These are phyloP conservation scores for Phytophthora colocasiae DNA, from an alignment of 352 stramenopile species.

Conservation along the genomic window DNA sequence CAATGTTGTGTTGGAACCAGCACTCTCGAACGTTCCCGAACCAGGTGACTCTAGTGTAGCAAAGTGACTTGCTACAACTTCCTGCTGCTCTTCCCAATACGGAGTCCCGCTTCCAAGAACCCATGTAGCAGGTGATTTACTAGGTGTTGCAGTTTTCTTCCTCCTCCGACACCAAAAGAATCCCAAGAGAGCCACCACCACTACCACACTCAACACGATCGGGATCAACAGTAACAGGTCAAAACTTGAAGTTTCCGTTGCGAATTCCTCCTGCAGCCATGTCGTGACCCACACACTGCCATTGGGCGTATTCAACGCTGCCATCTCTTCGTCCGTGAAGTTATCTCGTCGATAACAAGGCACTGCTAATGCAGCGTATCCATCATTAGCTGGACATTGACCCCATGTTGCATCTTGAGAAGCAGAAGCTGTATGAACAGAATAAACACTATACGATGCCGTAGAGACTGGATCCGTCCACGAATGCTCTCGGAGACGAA, in stretches of 20 bases:
- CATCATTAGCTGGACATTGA: conserved; percentile 22
- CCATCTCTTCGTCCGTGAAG: conserved; percentile 7
- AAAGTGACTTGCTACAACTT: conserved; percentile 16
- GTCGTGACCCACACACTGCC: conserved; percentile 25
- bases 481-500: conserved; percentile 30
- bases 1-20: conserved; percentile 26
- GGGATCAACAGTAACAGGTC: conserved; percentile 17
- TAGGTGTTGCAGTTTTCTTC: neutral
- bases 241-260: conserved; percentile 10
- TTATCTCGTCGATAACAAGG: conserved; percentile 22
- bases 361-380: conserved; percentile 26
- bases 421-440: conserved; percentile 22
- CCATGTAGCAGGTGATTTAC: neutral
- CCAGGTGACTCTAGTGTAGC: conserved; percentile 1
- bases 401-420: conserved; percentile 18
- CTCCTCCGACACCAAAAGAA: conserved; percentile 12
- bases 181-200: neutral
- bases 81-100: conserved; percentile 11
- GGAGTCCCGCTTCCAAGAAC: neutral
- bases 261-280: conserved; percentile 31
- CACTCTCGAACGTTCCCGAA: conserved; percentile 16
- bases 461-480: conserved; percentile 33
- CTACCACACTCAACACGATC: conserved; percentile 16
- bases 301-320: conserved; percentile 9
- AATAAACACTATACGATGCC: conserved; percentile 24